Conservation (phyloP, 305 asterid species). For the Petunia hybrid region DNA sequence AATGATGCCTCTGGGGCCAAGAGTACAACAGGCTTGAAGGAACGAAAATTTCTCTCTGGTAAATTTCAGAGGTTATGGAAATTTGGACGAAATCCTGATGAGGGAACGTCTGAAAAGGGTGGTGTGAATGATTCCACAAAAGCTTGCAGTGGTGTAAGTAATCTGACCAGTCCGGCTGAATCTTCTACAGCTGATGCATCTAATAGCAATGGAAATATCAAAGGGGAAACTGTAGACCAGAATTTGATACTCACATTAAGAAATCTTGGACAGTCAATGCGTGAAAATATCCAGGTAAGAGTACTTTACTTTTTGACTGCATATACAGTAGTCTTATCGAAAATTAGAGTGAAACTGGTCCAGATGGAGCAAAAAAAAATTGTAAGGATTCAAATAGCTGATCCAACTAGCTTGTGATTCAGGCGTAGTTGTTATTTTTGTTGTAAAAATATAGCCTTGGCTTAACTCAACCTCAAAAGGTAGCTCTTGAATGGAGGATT, state of each 20-base stretch:
- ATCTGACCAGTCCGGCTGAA: conserved; percentile 37
- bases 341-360: not conserved
- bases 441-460: no score
- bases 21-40: conserved; percentile 43
- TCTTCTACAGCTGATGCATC: conserved; percentile 39
- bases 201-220: conserved; percentile 51
- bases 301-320: not conserved
- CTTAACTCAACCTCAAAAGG: no score
- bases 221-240: conserved; percentile 69
- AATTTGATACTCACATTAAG: conserved; percentile 62
- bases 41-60: conserved; percentile 53
- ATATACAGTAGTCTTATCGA: not conserved
- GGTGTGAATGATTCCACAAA: conserved; percentile 47
- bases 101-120: conserved; percentile 51
- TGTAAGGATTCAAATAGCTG: not conserved
- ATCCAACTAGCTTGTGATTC: not conserved
- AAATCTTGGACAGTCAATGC: conserved; percentile 84
- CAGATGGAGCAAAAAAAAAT: not conserved
- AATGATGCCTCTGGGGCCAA: conserved; percentile 47
- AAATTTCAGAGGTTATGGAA: conserved; percentile 81
- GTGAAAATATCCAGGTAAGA: conserved; percentile 82
- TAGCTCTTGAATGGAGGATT: no score
- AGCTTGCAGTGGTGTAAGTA: conserved; percentile 40
- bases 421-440: not conserved
- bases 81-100: conserved; percentile 60